These are phyloP conservation scores for Termitomyces sp. DNA, from an alignment of 768 basidiomycete genomes.

Conservation along the genomic window DNA sequence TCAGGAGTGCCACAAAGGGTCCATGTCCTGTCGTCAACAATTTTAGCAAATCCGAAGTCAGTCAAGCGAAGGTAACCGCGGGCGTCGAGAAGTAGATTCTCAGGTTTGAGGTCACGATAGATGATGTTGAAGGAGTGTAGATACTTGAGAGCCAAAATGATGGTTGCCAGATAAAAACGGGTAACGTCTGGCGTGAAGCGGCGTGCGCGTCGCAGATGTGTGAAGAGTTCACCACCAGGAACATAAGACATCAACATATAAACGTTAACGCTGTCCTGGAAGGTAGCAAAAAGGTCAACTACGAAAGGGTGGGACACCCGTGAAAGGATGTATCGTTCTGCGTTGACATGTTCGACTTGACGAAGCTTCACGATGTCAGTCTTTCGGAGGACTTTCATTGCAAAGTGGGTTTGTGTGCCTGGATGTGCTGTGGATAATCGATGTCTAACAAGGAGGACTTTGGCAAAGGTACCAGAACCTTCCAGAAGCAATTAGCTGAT, in stretches of 20 bases:
- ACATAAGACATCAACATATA: conserved; percentile 98
- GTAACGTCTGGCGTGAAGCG: conserved; percentile 97
- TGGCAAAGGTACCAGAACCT: conserved; percentile 97
- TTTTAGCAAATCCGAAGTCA: conserved; percentile 98
- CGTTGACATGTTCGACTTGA: conserved; percentile 97
- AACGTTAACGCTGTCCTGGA: conserved; percentile 93
- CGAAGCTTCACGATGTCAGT: conserved; percentile 82
- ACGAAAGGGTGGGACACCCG: conserved; percentile 92
- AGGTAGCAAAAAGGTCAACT: conserved; percentile 92
- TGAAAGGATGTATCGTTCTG: conserved; percentile 90
- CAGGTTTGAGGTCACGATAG: conserved; percentile 97
- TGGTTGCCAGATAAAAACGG: conserved; percentile 94
- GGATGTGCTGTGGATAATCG: conserved; percentile 40
- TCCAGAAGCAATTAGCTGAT: conserved; percentile 4
- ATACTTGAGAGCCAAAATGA: conserved; percentile 91
- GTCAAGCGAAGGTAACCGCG: conserved; percentile 92
- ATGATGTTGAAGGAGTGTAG: conserved; percentile 96
- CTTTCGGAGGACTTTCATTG: conserved; percentile 87
- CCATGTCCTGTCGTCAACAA: conserved; percentile 96
- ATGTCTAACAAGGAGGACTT: conserved; percentile 86
- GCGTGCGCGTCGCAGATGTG: conserved; percentile 89
- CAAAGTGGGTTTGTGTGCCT: conserved; percentile 61
- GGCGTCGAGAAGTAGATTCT: conserved; percentile 94
- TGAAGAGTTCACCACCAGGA: conserved; percentile 97
- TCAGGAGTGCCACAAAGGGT: conserved; percentile 95